phyloP scores from a whole-genome alignment of 257 asterid genomes.

The Lithospermum erythrorhizon region DNA sequence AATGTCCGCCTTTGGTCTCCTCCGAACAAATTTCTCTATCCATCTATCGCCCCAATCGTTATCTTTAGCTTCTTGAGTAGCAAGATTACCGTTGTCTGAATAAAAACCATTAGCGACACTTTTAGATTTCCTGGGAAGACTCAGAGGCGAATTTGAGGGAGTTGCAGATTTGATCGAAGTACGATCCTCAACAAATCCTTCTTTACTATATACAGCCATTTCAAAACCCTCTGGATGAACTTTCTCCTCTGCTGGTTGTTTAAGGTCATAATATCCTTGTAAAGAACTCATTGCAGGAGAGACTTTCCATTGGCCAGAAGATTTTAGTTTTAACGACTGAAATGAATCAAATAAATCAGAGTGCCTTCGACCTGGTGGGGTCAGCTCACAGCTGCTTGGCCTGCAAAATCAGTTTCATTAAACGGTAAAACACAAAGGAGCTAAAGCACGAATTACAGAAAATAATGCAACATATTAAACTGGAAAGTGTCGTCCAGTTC shows the following conservation, averaged over 20 bases:
- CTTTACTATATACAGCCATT: conserved; percentile 44
- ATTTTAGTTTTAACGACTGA: conserved; percentile 54
- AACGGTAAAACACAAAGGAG: no score
- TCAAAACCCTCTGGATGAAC: conserved; percentile 39
- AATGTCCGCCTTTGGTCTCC: conserved; percentile 48
- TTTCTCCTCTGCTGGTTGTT: conserved; percentile 21
- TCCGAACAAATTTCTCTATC: conserved; percentile 41
- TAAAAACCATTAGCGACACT: conserved; percentile 46
- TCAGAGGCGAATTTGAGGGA: conserved; percentile 33
- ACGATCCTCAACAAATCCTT: conserved; percentile 39
- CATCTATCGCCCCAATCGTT: conserved; percentile 26
- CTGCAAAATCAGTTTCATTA: no score
- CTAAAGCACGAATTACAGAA: no score
- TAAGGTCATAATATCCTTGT: conserved; percentile 50
- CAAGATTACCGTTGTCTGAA: conserved; percentile 31
- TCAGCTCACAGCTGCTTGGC: conserved; percentile 42
- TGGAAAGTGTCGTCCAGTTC: no score
- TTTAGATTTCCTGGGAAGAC: conserved; percentile 47
- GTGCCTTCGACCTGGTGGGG: conserved; percentile 34
- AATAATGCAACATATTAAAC: no score
- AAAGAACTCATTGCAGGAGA: conserved; percentile 54
- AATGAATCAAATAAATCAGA: conserved; percentile 70
- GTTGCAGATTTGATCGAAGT: conserved; percentile 24
- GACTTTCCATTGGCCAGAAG: conserved; percentile 40
- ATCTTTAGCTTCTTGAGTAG: conserved; percentile 27